A percentile compares a stretch with the other conserved stretches of the same genome.
Conservation (phyloP, 23 red algal genomes). For the Agarophyton chilense region DNA sequence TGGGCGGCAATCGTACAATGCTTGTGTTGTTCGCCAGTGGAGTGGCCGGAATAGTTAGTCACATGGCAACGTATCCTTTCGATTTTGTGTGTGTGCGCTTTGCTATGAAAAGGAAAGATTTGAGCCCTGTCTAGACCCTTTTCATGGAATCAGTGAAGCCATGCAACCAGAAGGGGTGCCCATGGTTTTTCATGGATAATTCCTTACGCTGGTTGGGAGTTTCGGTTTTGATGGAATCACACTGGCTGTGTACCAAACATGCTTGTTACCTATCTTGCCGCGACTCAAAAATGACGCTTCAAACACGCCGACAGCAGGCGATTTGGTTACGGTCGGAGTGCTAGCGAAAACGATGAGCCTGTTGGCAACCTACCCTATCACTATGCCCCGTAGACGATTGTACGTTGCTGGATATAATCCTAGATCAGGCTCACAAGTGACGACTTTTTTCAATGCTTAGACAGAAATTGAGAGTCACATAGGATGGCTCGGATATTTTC, state of each 20-base stretch:
- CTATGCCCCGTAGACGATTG: no score
- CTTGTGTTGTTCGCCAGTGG: conserved; percentile 59
- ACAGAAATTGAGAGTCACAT: conserved; percentile 54
- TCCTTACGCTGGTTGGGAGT: no score
- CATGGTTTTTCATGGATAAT: no score
- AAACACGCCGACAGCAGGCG: no score
- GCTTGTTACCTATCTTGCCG: no score
- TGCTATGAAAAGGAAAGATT: conserved; percentile 70
- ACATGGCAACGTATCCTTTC: conserved; percentile 74
- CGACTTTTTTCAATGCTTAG: conserved; percentile 9
- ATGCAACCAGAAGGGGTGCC: no score
- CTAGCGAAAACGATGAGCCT: conserved; percentile 50
- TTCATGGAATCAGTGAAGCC: no score
- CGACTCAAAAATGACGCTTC: no score
- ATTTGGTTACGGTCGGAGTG: no score
- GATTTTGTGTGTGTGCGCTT: conserved; percentile 83
- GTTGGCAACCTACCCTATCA: no score
- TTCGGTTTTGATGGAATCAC: no score
- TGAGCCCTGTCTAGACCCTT: conserved; percentile 77
- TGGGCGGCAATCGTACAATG: conserved; percentile 11
- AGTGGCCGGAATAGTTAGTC: conserved; percentile 73
- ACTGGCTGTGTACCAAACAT: no score
- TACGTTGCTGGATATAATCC: conserved; percentile 66
- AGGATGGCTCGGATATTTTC: conserved; percentile 79
- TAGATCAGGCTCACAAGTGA: conserved; percentile 7